Conservation (phyloP, 2,329 filamentous ascomycete species). For the Pezicula neosporulosa region DNA sequence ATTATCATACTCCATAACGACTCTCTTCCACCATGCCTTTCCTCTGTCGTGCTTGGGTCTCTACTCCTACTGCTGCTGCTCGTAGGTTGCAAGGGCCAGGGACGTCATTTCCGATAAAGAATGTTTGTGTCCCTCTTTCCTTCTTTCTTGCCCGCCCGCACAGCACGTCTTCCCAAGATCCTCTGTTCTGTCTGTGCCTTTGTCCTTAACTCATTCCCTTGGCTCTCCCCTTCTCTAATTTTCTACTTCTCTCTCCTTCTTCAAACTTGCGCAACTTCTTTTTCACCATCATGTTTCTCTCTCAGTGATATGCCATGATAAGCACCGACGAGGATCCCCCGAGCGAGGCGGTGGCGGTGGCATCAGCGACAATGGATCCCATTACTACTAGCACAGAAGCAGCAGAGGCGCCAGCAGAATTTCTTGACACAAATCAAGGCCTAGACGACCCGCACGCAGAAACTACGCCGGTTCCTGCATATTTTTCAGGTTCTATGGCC, state of each 20-base stretch:
- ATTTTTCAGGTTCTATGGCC: not conserved
- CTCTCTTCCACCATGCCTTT: no score
- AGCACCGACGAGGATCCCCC: not conserved
- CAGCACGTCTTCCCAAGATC: not conserved
- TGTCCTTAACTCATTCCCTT: not conserved
- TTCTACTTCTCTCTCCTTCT: not conserved
- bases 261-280: not conserved
- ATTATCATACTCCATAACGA: no score
- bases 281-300: not conserved
- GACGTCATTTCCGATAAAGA: constrained; percentile 11
- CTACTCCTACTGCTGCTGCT: no score
- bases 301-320: not conserved
- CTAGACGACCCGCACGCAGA: not conserved
- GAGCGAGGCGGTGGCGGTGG: not conserved
- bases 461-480: constrained; percentile 1
- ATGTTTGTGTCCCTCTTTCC: not conserved
- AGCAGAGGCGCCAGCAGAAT: not conserved
- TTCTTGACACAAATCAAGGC: not conserved
- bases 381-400: not conserved
- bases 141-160: no score
- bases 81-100: not conserved
- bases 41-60: no score
- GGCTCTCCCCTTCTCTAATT: no score
- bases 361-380: not conserved
- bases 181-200: not conserved